Evolutionary conservation across 352 stramenopile genomes (phyloP).

Genomic region (Phytophthora crassamura): DNA sequence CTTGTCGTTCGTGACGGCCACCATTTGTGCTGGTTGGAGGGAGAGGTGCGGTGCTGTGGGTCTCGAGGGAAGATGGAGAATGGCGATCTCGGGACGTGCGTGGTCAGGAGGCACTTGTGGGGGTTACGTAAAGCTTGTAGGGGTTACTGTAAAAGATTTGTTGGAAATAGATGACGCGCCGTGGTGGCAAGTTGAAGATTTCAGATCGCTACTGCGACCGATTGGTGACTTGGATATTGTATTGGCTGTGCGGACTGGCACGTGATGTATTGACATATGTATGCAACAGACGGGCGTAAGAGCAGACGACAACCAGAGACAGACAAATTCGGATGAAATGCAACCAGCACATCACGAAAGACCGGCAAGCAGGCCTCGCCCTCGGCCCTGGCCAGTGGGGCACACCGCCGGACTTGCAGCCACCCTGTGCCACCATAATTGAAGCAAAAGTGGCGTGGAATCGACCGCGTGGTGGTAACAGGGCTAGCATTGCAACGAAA

Average conservation of each 20-base stretch:
- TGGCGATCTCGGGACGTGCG: constrained; percentile 11
- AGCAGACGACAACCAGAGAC: background rate
- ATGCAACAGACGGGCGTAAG: constrained; percentile 4
- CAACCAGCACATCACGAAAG: constrained; percentile 22
- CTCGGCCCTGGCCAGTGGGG: background rate
- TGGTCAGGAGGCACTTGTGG: background rate
- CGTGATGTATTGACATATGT: too few relatives aligned
- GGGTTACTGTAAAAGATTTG: too few relatives aligned
- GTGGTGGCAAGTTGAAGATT: constrained; percentile 4
- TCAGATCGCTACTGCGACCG: too few relatives aligned
- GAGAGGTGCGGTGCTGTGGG: background rate
- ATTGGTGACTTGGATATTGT: too few relatives aligned
- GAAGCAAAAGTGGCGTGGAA: background rate
- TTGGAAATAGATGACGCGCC: too few relatives aligned
- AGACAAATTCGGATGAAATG: constrained; percentile 28
- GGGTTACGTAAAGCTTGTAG: background rate
- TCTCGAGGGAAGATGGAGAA: constrained; percentile 32
- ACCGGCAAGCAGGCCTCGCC: background rate
- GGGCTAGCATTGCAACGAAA: background rate
- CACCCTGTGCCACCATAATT: background rate
- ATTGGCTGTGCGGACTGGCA: too few relatives aligned
- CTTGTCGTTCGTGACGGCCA: constrained; percentile 53
- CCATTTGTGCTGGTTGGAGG: constrained; percentile 34
- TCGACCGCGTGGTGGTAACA: background rate
- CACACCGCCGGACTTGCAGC: constrained; percentile 7